A percentile compares a stretch with the other conserved stretches of the same genome.
phyloP scores from a whole-genome alignment of 345 rosid species.

The Eucalyptus paniculata region DNA sequence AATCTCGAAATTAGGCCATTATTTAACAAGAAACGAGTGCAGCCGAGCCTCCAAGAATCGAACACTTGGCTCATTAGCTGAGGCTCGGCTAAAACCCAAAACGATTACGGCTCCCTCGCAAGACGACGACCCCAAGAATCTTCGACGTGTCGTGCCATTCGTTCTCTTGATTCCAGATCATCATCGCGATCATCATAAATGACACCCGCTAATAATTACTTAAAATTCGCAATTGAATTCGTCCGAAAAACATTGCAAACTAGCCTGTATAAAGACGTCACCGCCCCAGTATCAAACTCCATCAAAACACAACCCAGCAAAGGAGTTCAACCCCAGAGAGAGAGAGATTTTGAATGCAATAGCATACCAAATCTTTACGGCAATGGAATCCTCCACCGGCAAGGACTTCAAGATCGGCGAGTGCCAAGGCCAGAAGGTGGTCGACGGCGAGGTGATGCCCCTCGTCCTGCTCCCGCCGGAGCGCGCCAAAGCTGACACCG shows the following conservation, averaged over 20 bases:
- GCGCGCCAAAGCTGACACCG: too few relatives aligned
- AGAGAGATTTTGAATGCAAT: too few relatives aligned
- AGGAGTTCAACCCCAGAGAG: neutral
- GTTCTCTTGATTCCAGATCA: neutral
- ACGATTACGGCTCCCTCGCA: neutral
- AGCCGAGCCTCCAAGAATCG: neutral
- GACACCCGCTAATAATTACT: neutral
- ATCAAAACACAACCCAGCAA: neutral
- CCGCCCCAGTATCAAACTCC: neutral
- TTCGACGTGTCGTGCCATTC: neutral
- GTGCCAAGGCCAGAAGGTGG: too few relatives aligned
- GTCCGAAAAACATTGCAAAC: neutral
- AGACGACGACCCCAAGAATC: neutral
- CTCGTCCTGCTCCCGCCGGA: too few relatives aligned
- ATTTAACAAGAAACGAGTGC: neutral
- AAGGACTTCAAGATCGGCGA: too few relatives aligned
- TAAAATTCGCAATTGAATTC: neutral
- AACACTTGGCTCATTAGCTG: neutral
- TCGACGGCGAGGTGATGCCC: too few relatives aligned
- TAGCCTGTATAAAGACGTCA: neutral
- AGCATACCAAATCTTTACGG: too few relatives aligned
- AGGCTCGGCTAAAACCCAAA: neutral
- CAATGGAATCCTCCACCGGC: too few relatives aligned
- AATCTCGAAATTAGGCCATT: neutral
- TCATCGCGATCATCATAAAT: neutral